phyloP scores from a whole-genome alignment of 768 basidiomycete genomes.

The Hortiboletus campestris region DNA sequence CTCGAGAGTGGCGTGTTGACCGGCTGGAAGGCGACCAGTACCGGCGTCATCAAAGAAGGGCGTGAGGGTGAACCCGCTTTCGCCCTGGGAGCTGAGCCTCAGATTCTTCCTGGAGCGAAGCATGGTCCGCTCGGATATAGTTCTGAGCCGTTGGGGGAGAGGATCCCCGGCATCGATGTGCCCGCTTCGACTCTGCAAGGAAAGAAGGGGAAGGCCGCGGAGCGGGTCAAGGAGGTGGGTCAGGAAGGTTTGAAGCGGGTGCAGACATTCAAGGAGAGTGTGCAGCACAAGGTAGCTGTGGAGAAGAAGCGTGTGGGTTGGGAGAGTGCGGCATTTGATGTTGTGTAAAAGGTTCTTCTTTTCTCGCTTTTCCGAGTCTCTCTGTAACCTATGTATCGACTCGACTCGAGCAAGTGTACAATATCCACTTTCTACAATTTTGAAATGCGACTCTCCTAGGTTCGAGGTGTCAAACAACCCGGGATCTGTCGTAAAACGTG shows the following conservation, averaged over 20 bases:
- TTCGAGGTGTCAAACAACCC: neutral
- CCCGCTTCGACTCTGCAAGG: neutral
- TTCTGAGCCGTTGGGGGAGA: slow-evolving; percentile 35
- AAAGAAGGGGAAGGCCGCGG: slow-evolving; percentile 20
- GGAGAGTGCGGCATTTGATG: slow-evolving; percentile 51
- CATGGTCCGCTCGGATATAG: slow-evolving; percentile 60
- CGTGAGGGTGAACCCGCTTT: slow-evolving; percentile 36
- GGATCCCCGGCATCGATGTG: neutral
- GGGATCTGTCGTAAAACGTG: neutral
- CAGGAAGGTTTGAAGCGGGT: slow-evolving; percentile 38
- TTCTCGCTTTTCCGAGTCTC: neutral
- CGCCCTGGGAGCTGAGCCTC: slow-evolving; percentile 72
- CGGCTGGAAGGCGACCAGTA: slow-evolving; percentile 58
- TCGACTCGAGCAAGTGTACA: too few species aligned
- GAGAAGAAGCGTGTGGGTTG: slow-evolving; percentile 44
- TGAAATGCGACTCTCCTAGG: neutral
- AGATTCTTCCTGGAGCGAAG: slow-evolving; percentile 68
- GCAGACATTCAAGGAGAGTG: slow-evolving; percentile 42
- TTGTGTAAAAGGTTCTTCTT: slow-evolving; percentile 5
- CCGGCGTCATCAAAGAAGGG: slow-evolving; percentile 59
- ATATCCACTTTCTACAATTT: neutral
- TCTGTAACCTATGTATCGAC: too few species aligned
- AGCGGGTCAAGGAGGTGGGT: slow-evolving; percentile 34
- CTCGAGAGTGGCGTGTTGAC: slow-evolving; percentile 34
- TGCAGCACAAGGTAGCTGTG: slow-evolving; percentile 38